Base-by-base conservation (phyloP, 495 filamentous ascomycete species). In the Sabuloglossum arenarium region DNA sequence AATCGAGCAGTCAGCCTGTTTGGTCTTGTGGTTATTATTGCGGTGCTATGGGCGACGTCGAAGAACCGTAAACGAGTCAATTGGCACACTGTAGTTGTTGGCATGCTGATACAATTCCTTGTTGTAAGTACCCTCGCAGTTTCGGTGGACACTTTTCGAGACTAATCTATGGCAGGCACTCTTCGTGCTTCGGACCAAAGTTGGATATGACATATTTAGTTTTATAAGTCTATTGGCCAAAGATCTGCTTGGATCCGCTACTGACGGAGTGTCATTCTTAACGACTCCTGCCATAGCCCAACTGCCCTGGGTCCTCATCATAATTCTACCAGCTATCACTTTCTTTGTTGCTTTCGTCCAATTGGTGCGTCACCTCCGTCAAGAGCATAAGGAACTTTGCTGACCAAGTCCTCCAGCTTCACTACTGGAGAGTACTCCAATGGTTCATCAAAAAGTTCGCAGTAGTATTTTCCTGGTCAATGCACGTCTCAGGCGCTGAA, bases 341-440 rank as follows among this genome's bases (percentile, higher is more conserved):
- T 95, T 95, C 76, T 94, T 95, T 73, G 79, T 95, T 53, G 76
- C 88, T 5, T 69, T 95, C 6, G 83, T 94, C 21, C 84, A 93
- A 66, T 73, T 94, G 24, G 46, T 50, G 21, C 8, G 46, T 21
- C 21, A 50, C 11, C 8, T n/a, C n/a, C n/a, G n/a, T n/a, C n/a
- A n/a, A n/a, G n/a, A n/a, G n/a, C n/a, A n/a, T n/a, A n/a, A n/a
- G n/a, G n/a, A n/a, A n/a, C n/a, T n/a, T n/a, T n/a, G n/a, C n/a
- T n/a, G 39, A 53, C 23, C n/a, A n/a, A 56, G 14, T 49, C 56
- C 55, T 23, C 3, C 28, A 21, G 5, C 66, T 87, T 14, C 93
- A 85, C 70, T 81, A 91, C 70, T 71, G 74, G 62, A 81, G 80
- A 4, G 68, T 86, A 43, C 70, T 95, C 24, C 88, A 94, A 69